Conservation (phyloP, 345 rosid species). For the Bruguiera gymnorhiza region DNA sequence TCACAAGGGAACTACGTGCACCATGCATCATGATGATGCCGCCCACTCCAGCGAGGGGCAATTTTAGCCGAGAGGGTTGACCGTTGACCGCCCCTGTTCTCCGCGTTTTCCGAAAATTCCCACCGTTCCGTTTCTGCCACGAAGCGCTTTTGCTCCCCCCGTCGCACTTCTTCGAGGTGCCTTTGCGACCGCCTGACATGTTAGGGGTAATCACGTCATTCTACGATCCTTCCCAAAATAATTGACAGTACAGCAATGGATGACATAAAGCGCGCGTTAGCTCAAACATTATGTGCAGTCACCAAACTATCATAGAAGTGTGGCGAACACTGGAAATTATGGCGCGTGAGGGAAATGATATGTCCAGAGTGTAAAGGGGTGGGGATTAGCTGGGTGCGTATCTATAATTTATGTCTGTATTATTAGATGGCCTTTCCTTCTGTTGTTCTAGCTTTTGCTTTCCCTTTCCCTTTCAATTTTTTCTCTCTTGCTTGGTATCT, state of each 20-base stretch:
- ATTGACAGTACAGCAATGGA: conserved; percentile 36
- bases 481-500: conserved; percentile 11
- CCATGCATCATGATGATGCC: background rate
- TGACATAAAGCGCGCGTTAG: conserved; percentile 33
- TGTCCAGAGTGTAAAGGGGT: background rate
- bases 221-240: conserved; percentile 18
- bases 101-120: conserved; percentile 9
- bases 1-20: background rate
- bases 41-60: background rate
- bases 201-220: background rate
- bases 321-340: background rate
- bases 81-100: conserved; percentile 49
- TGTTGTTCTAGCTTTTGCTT: conserved; percentile 37
- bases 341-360: conserved; percentile 23
- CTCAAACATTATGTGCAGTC: background rate
- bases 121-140: conserved; percentile 57
- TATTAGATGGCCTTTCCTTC: conserved; percentile 4
- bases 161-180: background rate
- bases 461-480: conserved; percentile 17
- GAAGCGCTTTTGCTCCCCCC: background rate
- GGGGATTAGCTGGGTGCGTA: conserved; percentile 17
- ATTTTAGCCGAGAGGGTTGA: conserved; percentile 24
- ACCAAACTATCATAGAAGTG: no score
- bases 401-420: conserved; percentile 48
- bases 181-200: background rate